Evolutionary conservation across 2,329 filamentous ascomycete species (phyloP), one percentile per base, ranked within the genome.

Genomic region (Coleophoma eucalyptorum): DNA sequence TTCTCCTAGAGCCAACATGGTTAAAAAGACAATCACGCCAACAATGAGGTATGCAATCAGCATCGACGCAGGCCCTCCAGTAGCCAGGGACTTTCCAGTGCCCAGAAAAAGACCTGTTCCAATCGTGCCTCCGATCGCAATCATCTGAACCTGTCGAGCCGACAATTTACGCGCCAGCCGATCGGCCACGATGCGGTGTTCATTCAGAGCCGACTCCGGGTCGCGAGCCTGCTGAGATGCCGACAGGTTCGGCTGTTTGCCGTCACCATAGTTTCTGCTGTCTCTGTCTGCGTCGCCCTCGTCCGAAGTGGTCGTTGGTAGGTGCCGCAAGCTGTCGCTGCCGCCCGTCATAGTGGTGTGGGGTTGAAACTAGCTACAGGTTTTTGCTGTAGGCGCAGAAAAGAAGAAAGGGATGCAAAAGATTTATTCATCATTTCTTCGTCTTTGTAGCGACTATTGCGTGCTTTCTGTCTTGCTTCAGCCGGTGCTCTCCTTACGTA

Each of bases 71-170:
- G 82, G 82, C 0, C 82, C 82, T 31, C 79, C 82, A 0, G 74
- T 82, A 1, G 79, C 74, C 37, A 86, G 66, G 4, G 80, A 77
- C 60, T 79, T 80, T 10, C 82, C 82, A 1, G 80, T 83, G 31
- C 82, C 81, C 5, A 86, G 70, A 56, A 86, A 86, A 4, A 86
- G 66, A 3, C 82, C 82, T 0, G 81, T 84, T 8, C 79, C 79
- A 43, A 82, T 81, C 1, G 77, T 81, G 34, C 78, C 78, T 18
- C 76, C 78, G 45, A 82, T 79, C 41, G 83, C 83, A 54, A 86
- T 83, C 81, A 86, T 85, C 67, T 86, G 81, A 11, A 86, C 79
- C 63, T 86, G 83, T n/a, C 82, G 76, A 15, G 79, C 70, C 2
- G 78, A 80, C 12, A 85, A 71, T 40, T 78, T 75, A 5, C 82